Percentiles rank a stretch among this genome's conserved stretches.
These are phyloP conservation scores for Dioscorea zingiberensis DNA, from an alignment of 106 monocot species.

Conservation along the genomic window DNA sequence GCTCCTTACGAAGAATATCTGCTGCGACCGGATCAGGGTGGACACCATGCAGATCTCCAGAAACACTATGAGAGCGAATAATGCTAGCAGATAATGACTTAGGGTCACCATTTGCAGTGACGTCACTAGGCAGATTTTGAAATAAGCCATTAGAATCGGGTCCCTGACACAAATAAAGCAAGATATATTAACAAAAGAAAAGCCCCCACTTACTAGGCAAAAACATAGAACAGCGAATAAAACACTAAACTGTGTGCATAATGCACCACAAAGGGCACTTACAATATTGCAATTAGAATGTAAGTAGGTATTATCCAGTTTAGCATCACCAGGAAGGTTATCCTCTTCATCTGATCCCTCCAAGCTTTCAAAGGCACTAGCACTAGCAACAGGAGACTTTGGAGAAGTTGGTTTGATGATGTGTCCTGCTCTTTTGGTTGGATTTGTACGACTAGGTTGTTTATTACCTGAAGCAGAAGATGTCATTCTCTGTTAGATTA, in stretches of 20 bases:
- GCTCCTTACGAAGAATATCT: constrained; percentile 93
- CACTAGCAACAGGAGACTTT: constrained; percentile 69
- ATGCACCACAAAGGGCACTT: constrained; percentile 21
- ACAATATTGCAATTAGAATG: constrained; percentile 56
- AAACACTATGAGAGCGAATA: constrained; percentile 83
- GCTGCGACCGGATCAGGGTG: constrained; percentile 93
- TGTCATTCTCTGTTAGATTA: background rate
- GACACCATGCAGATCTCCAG: constrained; percentile 85
- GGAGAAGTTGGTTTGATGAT: constrained; percentile 59
- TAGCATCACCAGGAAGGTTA: constrained; percentile 26
- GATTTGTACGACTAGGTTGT: constrained; percentile 35
- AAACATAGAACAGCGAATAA: background rate
- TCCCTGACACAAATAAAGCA: constrained; percentile 22
- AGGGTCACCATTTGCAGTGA: constrained; percentile 49
- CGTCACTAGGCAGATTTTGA: constrained; percentile 38
- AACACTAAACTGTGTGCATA: background rate
- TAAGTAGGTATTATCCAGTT: constrained; percentile 54
- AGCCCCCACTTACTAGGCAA: background rate
- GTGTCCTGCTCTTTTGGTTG: constrained; percentile 48
- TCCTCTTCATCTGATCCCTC: constrained; percentile 85
- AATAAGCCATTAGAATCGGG: constrained; percentile 25
- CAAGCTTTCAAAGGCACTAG: constrained; percentile 72
- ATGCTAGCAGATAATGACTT: constrained; percentile 52
- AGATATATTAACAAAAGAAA: background rate
- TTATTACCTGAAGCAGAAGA: constrained; percentile 44